Conservation (phyloP, 1,139 yeast species). For the Arxiozyma bovina region DNA sequence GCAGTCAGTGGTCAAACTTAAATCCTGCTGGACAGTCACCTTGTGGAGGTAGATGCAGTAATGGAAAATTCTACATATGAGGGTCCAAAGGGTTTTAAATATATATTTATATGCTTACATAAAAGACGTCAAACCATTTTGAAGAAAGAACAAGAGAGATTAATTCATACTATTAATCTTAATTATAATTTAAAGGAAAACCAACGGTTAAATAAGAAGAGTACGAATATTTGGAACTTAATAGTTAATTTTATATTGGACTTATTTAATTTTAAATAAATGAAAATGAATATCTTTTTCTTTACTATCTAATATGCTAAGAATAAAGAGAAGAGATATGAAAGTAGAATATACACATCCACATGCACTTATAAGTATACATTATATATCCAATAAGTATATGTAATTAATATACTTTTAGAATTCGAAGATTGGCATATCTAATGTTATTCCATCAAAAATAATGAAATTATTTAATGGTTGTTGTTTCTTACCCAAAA, state of each 20-base stretch:
- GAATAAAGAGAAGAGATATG: not conserved
- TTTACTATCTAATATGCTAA: not conserved
- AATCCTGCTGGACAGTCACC: slow-evolving; percentile 11
- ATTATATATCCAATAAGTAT: not conserved
- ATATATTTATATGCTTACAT: not conserved
- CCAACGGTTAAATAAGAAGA: not conserved
- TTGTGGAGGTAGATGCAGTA: not conserved
- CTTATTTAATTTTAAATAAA: not conserved
- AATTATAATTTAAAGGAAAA: slow-evolving; percentile 1
- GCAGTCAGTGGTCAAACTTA: slow-evolving; percentile 47
- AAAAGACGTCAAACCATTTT: not conserved
- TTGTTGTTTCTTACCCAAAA: slow-evolving; percentile 61
- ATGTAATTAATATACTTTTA: slow-evolving; percentile 10
- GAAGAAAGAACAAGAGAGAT: not conserved
- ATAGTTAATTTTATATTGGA: not conserved
- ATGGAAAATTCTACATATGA: not conserved
- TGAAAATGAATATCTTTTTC: not conserved
- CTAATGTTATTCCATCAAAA: slow-evolving; percentile 60
- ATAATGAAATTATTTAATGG: slow-evolving; percentile 78
- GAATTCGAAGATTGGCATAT: slow-evolving; percentile 62
- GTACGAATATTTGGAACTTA: not conserved
- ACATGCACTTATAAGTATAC: not conserved
- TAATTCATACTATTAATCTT: not conserved
- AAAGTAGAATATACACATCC: not conserved
- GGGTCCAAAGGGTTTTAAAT: not conserved